Evolutionary conservation across 2,329 filamentous ascomycete genomes (phyloP), one percentile per base, ranked within the genome.

Genomic region (Cordyceps cateniannulata): DNA sequence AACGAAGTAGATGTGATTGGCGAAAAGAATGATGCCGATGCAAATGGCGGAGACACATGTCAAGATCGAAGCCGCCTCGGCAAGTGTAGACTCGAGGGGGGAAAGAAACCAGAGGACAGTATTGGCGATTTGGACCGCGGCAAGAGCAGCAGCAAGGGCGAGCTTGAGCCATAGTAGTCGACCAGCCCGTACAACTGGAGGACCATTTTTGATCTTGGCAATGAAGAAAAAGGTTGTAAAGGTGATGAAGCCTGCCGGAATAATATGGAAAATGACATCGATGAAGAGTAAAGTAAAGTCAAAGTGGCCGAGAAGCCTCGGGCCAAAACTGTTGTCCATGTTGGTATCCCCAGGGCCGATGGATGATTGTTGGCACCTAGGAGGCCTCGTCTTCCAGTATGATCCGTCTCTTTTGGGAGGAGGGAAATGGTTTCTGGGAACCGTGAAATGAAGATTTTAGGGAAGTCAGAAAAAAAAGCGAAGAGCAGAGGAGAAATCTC

Each of bases 1-100:
- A 1, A 65, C 61, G 5, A 72, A 70, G 6, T 67, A 69, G 12
- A 42, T 61, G 50, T 76, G 75, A 59, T 76, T 72, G 0, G 61
- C 8, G 27, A 69, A 75, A 1, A 72, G 73, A 3, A 76, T 50
- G 0, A 66, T 40, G 0, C 59, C 63, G 24, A 75, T 63, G 6
- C 61, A 65, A 6, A 72, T 5, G 0, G 69, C 66, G 27, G 69
- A 69, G n/a, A 73, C 25, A 3, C 71, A 55, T 1, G 63, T 63
- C 6, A 76, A 51, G 0, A 62, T 60, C 1, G 69, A 62, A 18
- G 72, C 68, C 0, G 72, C 65, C 0, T 38, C 5, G 6, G n/a
- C 22, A 72, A 52, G 3, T 70, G 70, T 0, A 63, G 66, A 24
- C 18, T 54, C 52, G 6, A 44, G 29, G 5, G 38, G 25, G 7